Evolutionary conservation across 192 early-diverging fungal species (phyloP).

Genomic region (Coemansia sp.): DNA sequence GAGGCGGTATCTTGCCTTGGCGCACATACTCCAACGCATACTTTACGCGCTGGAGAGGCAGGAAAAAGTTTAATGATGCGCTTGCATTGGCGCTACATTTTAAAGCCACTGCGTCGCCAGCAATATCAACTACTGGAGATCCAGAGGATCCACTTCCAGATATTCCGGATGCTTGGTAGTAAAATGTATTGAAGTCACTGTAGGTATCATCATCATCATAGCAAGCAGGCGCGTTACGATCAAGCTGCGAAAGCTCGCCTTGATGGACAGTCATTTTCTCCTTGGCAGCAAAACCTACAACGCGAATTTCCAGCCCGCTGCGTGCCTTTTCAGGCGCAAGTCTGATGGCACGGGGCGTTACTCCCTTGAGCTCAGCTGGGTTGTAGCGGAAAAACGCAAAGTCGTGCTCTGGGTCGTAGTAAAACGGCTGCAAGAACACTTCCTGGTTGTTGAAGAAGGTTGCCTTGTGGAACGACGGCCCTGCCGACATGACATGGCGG

Average conservation of each 20-base stretch:
- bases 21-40: slow-evolving; percentile 62
- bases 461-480: slow-evolving; percentile 66
- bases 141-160: slow-evolving; percentile 66
- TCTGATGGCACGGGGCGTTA: slow-evolving; percentile 31
- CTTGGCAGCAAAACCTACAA: slow-evolving; percentile 70
- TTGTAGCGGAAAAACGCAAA: slow-evolving; percentile 79
- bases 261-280: slow-evolving; percentile 75
- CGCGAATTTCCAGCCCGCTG: slow-evolving; percentile 69
- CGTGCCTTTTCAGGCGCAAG: slow-evolving; percentile 67
- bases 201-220: not conserved
- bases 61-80: slow-evolving; percentile 60
- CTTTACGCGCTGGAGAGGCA: slow-evolving; percentile 68
- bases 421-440: slow-evolving; percentile 63
- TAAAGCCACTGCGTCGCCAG: slow-evolving; percentile 71
- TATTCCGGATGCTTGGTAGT: slow-evolving; percentile 69
- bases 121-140: slow-evolving; percentile 71
- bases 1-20: slow-evolving; percentile 57
- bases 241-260: slow-evolving; percentile 69
- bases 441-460: slow-evolving; percentile 67
- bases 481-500: slow-evolving; percentile 68
- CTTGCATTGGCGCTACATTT: slow-evolving; percentile 56
- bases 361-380: slow-evolving; percentile 56
- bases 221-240: slow-evolving; percentile 65
- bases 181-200: slow-evolving; percentile 79
- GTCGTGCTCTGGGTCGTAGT: slow-evolving; percentile 78